These are phyloP conservation scores for Peronospora destructor DNA, from an alignment of 352 stramenopile genomes.

Conservation along the genomic window DNA sequence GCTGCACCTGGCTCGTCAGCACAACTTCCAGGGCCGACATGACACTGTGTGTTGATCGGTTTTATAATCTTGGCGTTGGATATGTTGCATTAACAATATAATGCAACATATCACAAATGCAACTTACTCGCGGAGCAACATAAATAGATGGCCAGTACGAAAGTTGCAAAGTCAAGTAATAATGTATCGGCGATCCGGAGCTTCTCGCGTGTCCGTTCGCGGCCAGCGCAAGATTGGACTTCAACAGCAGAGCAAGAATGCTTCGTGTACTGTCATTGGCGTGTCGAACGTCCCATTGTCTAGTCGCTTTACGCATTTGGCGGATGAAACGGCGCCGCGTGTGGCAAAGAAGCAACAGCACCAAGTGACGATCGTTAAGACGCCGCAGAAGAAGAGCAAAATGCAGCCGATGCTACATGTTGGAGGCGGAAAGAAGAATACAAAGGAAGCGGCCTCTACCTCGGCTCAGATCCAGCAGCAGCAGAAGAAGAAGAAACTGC, in stretches of 20 bases:
- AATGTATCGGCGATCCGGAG: slow-evolving; percentile 30
- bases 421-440: slow-evolving; percentile 22
- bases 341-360: slow-evolving; percentile 27
- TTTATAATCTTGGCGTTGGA: slow-evolving; percentile 4
- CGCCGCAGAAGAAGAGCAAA: slow-evolving; percentile 27
- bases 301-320: slow-evolving; percentile 64
- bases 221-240: slow-evolving; percentile 56
- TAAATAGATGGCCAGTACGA: slow-evolving; percentile 2
- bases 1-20: slow-evolving; percentile 43
- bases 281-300: slow-evolving; percentile 65
- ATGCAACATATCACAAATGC: slow-evolving; percentile 1
- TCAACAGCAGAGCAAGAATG: slow-evolving; percentile 42
- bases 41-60: slow-evolving; percentile 11
- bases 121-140: slow-evolving; percentile 7
- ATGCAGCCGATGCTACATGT: slow-evolving; percentile 19
- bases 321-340: slow-evolving; percentile 34
- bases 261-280: slow-evolving; percentile 39
- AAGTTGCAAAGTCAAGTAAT: slow-evolving; percentile 1
- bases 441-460: slow-evolving; percentile 4
- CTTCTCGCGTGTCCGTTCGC: slow-evolving; percentile 44
- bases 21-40: slow-evolving; percentile 36
- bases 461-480: slow-evolving; percentile 36
- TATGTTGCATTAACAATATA: neutral
- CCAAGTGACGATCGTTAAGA: slow-evolving; percentile 33
- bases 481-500: slow-evolving; percentile 57